Conservation (phyloP, 2,329 filamentous ascomycete species). For the Neospermospora avenae region DNA sequence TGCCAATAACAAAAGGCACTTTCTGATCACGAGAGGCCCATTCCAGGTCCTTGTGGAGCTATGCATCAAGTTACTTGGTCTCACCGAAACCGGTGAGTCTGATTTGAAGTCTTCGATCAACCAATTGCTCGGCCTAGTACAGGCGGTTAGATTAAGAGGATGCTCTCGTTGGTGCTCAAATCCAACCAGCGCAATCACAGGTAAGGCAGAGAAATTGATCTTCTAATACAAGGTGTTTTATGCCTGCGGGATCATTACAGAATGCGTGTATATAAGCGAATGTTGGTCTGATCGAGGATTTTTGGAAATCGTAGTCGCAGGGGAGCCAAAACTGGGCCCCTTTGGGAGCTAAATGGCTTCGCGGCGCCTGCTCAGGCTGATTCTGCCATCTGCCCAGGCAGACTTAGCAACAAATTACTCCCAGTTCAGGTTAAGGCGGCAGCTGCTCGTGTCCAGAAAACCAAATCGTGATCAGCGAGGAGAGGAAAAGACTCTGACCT, state of each 20-base stretch:
- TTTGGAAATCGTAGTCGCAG: not conserved
- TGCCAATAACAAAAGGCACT: not conserved
- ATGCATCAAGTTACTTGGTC: not conserved
- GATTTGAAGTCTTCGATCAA: not conserved
- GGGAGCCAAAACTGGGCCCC: slow-evolving; percentile 4
- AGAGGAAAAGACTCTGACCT: no score
- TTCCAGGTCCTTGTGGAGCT: not conserved
- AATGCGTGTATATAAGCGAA: not conserved
- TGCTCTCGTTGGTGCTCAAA: not conserved
- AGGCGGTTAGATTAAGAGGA: not conserved
- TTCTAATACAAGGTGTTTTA: not conserved
- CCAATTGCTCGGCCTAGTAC: not conserved
- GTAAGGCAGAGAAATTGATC: not conserved
- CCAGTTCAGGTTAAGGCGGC: not conserved
- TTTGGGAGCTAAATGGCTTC: slow-evolving; percentile 11
- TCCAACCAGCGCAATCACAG: not conserved
- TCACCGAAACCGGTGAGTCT: not conserved
- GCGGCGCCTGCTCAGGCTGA: slow-evolving; percentile 15
- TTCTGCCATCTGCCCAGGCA: not conserved
- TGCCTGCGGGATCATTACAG: not conserved
- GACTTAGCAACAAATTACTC: not conserved
- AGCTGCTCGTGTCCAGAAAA: not conserved
- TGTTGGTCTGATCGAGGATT: not conserved
- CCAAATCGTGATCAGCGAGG: no score
- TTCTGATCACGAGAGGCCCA: slow-evolving; percentile 2